phyloP scores from a whole-genome alignment of 345 rosid species.

The Nasturtium officinale region DNA sequence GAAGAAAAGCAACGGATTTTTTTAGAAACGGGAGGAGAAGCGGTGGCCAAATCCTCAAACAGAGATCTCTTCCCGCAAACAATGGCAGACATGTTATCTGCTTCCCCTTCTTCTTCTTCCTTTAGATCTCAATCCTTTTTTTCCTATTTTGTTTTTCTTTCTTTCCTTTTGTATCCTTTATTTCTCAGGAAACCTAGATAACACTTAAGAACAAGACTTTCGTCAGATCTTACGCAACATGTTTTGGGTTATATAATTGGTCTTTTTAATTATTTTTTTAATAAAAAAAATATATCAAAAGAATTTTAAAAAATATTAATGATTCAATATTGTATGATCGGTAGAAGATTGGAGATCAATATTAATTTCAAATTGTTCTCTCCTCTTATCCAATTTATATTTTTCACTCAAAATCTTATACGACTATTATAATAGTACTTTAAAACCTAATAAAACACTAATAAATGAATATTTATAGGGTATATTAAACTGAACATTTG shows the following conservation, averaged over 20 bases:
- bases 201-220: not conserved
- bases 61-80: constrained; percentile 94
- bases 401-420: too few relatives aligned
- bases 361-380: too few relatives aligned
- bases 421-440: too few relatives aligned
- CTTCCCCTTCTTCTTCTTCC: constrained; percentile 41
- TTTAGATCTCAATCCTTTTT: constrained; percentile 33
- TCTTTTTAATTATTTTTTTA: too few relatives aligned
- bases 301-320: too few relatives aligned
- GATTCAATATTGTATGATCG: too few relatives aligned
- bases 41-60: constrained; percentile 70
- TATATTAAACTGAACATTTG: too few relatives aligned
- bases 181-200: not conserved
- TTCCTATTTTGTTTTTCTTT: not conserved
- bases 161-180: not conserved
- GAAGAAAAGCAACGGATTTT: constrained; percentile 73
- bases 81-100: constrained; percentile 90
- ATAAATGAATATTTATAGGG: too few relatives aligned
- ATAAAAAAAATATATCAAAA: too few relatives aligned
- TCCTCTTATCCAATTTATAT: too few relatives aligned
- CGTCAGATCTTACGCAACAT: not conserved
- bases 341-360: too few relatives aligned
- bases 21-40: constrained; percentile 61
- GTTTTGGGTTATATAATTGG: not conserved
- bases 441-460: too few relatives aligned